Evolutionary conservation across 148 eudicot genomes (phyloP).

Genomic region (Nepenthes mirabilis): DNA sequence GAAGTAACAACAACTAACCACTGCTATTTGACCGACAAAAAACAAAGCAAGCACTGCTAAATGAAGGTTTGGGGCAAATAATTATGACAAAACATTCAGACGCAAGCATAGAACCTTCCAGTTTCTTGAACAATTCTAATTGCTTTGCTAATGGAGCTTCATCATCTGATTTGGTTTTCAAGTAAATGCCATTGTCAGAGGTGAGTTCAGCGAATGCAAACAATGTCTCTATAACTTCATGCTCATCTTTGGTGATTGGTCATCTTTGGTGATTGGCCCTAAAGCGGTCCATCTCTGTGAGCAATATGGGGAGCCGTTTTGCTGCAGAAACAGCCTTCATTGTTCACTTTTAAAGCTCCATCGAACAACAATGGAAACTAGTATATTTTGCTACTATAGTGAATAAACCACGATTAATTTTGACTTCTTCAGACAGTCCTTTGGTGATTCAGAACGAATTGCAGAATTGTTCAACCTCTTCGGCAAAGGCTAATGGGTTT

Average conservation of each 20-base stretch:
- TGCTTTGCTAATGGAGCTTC: conserved; percentile 17
- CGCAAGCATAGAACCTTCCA: conserved; percentile 9
- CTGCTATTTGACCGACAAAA: neutral
- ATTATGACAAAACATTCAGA: conserved; percentile 21
- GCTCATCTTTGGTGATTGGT: conserved; percentile 56
- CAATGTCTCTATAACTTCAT: conserved; percentile 76
- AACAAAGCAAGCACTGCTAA: neutral
- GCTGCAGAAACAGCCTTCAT: conserved; percentile 16
- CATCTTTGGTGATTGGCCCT: conserved; percentile 48
- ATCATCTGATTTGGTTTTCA: conserved; percentile 7
- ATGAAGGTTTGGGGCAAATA: neutral
- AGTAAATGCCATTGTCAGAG: conserved; percentile 12
- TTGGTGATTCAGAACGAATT: conserved; percentile 18
- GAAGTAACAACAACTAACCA: neutral
- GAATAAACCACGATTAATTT: conserved; percentile 23
- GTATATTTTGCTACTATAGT: neutral
- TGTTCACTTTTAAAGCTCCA: neutral
- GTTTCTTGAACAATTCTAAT: conserved; percentile 8
- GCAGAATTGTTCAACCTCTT: conserved; percentile 20
- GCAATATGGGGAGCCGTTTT: conserved; percentile 8
- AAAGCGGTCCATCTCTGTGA: conserved; percentile 3
- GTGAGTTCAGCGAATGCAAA: conserved; percentile 51
- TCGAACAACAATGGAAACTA: neutral
- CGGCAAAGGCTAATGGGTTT: conserved; percentile 15
- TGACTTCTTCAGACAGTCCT: conserved; percentile 21